These are phyloP conservation scores for Pyrenophora graminea DNA, from an alignment of 2,329 filamentous ascomycete genomes.

Conservation along the genomic window DNA sequence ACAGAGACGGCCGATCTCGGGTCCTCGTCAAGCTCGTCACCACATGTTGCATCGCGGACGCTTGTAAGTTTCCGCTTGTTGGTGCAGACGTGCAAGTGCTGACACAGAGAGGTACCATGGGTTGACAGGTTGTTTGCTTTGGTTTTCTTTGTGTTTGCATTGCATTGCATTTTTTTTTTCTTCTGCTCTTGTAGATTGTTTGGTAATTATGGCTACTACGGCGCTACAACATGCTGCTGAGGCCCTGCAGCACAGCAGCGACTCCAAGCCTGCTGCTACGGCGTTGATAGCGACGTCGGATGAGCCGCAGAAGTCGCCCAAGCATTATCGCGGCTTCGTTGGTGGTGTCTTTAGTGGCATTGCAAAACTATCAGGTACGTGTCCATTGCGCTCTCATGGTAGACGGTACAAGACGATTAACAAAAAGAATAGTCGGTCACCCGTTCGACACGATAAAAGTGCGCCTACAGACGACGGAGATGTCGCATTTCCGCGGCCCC, in stretches of 20 bases:
- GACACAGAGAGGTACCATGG: neutral
- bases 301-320: conserved; percentile 39
- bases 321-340: conserved; percentile 92
- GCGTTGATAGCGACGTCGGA: conserved; percentile 35
- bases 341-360: conserved; percentile 95
- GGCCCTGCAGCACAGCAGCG: conserved; percentile 10
- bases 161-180: neutral
- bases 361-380: conserved; percentile 79
- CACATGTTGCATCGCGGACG: conserved; percentile 34
- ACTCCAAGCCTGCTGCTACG: conserved; percentile 28
- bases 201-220: conserved; percentile 1
- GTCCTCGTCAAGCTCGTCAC: conserved; percentile 37
- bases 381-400: neutral
- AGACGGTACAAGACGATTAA: conserved; percentile 16
- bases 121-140: neutral
- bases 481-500: conserved; percentile 79
- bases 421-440: conserved; percentile 57
- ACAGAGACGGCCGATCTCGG: conserved; percentile 28
- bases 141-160: neutral
- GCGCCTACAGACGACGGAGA: conserved; percentile 82
- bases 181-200: neutral
- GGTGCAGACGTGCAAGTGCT: conserved; percentile 2
- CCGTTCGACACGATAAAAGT: conserved; percentile 97
- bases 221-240: conserved; percentile 27
- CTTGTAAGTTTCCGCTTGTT: conserved; percentile 38